Evolutionary conservation across 805 yeast genomes (phyloP), one percentile per base, ranked within the genome.

Genomic region (Teunomyces aglyptinius): DNA sequence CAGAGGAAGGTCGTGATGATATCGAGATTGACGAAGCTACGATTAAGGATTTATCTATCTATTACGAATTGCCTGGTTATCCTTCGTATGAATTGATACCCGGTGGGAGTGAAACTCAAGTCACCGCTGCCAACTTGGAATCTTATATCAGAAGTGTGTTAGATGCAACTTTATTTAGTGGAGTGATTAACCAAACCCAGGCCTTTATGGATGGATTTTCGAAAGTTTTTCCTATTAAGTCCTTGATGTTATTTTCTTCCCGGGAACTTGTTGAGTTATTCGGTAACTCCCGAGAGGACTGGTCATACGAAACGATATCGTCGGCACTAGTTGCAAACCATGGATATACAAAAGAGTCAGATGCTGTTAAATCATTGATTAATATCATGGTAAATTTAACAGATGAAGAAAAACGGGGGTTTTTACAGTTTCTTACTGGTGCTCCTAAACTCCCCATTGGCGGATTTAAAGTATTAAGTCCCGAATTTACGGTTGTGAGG

Each of bases 391-490:
- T 78, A 2, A 68, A 70, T 5, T 85, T 90, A 50, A 59, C 65
- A 26, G 54, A 55, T 2, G 61, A 66, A 1, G 86, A 89, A 50
- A 81, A 86, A 50, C 74, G 97, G 31, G 66, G 75, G 28, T 92
- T 92, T 58, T 67, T 90, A 39, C 96, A 89, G 63, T 92, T 92
- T 63, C 70, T 91, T 50, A 92, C 98, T 0, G 98, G 98, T 0
- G 82, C 97, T 1, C 97, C 98, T 5, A 88, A 84, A 51, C 67
- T 94, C 41, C 99, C 99, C 1, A 79, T 89, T 58, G 98, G 98
- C 1, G 98, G 98, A 0, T 92, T 92, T 70, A 85, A 85, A 55
- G 78, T 86, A 0, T 70, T 92, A 46, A 76, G 78, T 38, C 99
- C 99, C 0, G 85, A 78, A 44, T 76, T 92, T 40, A 92, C 98